Base-by-base conservation (phyloP, 306 rosid species). In the Canavalia gladiata region DNA sequence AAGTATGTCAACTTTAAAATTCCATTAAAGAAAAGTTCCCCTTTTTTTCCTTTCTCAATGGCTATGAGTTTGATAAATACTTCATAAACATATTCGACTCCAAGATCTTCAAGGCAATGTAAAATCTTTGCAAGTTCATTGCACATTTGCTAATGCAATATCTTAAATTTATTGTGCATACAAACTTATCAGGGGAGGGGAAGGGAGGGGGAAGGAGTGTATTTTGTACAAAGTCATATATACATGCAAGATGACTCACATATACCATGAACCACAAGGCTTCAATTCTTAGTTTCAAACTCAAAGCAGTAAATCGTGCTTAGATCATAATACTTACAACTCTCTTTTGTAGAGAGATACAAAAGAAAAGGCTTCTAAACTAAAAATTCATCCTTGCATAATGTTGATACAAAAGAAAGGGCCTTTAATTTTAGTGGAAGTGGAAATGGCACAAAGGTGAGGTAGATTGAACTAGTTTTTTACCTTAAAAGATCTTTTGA, bases 21-120 rank as follows among this genome's bases (percentile, higher is more conserved):
- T 62, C 43, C 41, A 69, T 55, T 41, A 41, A 63, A 54, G 33
- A 45, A 62, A 6, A 54, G 6, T 51, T 51, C 13, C 35, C 56
- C 42, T n/a, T 55, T 56, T 63, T 47, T 51, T 76, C 59, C 34
- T 39, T 10, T 43, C 41, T 34, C 28, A n/a, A 35, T 31, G 7
- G 45, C 13, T 25, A 50, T 62, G 45, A 45, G 58, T 75, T 77
- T 25, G 84, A 72, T 28, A 88, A 70, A 62, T 89, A 95, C 99
- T 98, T 95, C 99, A 73, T 89, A 87, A 74, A 97, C 90, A 84
- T 98, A 93, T 6, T 88, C 41, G 59, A 91, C 87, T 77, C 99
- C 99, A 68, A 93, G 97, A 68, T 93, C 90, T 35, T 95, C 94
- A 39, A 93, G 91, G 76, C 98, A 95, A 86, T 95, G 87, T 68